These are phyloP conservation scores for Neostapfia colusana DNA, from an alignment of 176 grass and related monocot genomes.

Conservation along the genomic window DNA sequence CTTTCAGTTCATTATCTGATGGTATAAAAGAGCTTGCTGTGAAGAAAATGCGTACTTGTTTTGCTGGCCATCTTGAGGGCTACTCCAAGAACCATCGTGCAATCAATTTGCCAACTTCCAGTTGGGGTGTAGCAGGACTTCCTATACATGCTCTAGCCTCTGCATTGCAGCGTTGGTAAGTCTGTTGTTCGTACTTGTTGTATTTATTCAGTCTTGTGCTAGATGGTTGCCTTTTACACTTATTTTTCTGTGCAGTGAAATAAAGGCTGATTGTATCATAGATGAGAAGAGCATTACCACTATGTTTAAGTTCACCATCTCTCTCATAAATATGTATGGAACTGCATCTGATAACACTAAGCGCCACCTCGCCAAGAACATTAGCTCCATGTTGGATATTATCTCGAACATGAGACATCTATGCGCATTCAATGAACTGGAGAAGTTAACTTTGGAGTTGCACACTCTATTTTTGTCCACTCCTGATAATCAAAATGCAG, in stretches of 20 bases:
- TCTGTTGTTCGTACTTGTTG: neutral
- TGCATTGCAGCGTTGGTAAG: conserved; percentile 74
- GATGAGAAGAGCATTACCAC: conserved; percentile 49
- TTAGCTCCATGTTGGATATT: conserved; percentile 66
- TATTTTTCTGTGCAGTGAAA: conserved; percentile 45
- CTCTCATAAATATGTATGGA: conserved; percentile 65
- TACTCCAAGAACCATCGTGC: conserved; percentile 50
- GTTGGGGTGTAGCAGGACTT: conserved; percentile 48
- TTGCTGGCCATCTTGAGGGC: conserved; percentile 66
- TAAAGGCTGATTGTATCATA: conserved; percentile 52
- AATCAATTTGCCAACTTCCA: conserved; percentile 34
- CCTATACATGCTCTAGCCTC: conserved; percentile 80
- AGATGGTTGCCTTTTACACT: conserved; percentile 29
- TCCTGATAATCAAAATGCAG: conserved; percentile 43
- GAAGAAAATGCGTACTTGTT: conserved; percentile 54
- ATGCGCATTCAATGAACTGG: conserved; percentile 60
- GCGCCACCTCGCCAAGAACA: conserved; percentile 54
- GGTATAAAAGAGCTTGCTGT: conserved; percentile 53
- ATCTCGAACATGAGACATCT: conserved; percentile 66
- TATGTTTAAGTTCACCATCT: conserved; percentile 62
- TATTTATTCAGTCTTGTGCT: conserved; percentile 31
- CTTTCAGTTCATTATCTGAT: conserved; percentile 73
- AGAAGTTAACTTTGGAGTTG: conserved; percentile 62
- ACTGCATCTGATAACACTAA: conserved; percentile 45
- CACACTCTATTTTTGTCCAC: conserved; percentile 48